phyloP scores from a whole-genome alignment of 441 rosid species.

The Pelargonium exstipulatum region DNA sequence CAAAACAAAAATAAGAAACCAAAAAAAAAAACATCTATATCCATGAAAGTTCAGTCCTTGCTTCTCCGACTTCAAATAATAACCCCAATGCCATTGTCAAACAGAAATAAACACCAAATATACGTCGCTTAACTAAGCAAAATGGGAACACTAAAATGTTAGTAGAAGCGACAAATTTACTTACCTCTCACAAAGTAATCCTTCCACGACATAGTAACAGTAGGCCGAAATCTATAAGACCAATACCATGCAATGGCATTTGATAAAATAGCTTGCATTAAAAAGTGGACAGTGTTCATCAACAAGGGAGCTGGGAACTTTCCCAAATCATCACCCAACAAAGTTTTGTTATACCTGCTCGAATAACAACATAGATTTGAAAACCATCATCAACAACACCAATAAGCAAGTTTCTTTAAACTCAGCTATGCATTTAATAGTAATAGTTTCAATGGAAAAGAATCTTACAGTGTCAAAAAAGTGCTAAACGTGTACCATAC shows the following conservation, averaged over 20 bases:
- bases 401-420: neutral
- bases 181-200: constrained; percentile 86
- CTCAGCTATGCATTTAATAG: neutral
- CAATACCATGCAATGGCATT: constrained; percentile 77
- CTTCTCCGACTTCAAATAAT: neutral
- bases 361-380: constrained; percentile 11
- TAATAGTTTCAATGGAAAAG: neutral
- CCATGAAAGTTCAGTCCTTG: neutral
- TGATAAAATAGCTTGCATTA: constrained; percentile 86
- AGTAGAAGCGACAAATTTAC: neutral
- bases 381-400: neutral
- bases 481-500: constrained; percentile 99
- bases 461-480: constrained; percentile 92
- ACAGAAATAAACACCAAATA: neutral
- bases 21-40: neutral
- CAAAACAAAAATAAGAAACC: neutral
- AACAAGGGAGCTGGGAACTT: constrained; percentile 93
- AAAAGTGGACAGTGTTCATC: constrained; percentile 90
- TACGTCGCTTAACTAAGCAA: neutral
- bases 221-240: constrained; percentile 68
- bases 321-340: constrained; percentile 91
- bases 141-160: neutral
- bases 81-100: constrained; percentile 1
- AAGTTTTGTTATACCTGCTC: constrained; percentile 87
- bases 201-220: constrained; percentile 64